These are phyloP conservation scores for Backusella tuberculispora DNA, from an alignment of 192 early-diverging fungal species.

Conservation along the genomic window DNA sequence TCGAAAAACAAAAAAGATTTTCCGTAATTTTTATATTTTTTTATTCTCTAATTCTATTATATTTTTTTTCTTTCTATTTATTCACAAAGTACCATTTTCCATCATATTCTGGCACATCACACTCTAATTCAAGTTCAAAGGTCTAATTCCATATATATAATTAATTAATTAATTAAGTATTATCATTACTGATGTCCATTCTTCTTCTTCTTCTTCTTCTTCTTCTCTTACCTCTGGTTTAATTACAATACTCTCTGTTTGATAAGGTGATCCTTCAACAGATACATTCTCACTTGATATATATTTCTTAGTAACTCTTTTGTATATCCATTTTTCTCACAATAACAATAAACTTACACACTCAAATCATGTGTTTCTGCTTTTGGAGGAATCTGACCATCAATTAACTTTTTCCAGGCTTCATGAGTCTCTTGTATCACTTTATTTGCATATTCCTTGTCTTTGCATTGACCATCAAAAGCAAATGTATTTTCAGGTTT, in stretches of 20 bases:
- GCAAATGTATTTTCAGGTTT: slow-evolving; percentile 99
- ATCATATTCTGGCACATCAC: slow-evolving; percentile 13
- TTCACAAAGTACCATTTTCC: slow-evolving; percentile 8
- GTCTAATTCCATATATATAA: background rate
- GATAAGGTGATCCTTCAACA: slow-evolving; percentile 25
- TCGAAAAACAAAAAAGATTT: no score
- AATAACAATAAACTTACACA: background rate
- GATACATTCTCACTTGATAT: slow-evolving; percentile 30
- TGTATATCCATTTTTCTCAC: background rate
- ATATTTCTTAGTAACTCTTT: background rate
- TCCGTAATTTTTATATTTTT: no score
- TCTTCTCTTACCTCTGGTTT: background rate
- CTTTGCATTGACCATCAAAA: slow-evolving; percentile 86
- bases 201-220: background rate
- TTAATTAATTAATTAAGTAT: background rate
- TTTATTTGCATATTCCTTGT: slow-evolving; percentile 82
- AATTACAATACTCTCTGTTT: background rate
- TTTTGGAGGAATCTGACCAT: slow-evolving; percentile 18
- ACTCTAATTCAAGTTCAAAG: background rate
- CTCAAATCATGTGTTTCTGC: slow-evolving; percentile 16
- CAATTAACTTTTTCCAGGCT: slow-evolving; percentile 88
- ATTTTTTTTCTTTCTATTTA: background rate
- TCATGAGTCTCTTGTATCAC: slow-evolving; percentile 92
- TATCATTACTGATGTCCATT: background rate
- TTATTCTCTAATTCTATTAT: background rate